Conservation (phyloP, 2,329 filamentous ascomycete species). For the Sporothrix inflata region DNA sequence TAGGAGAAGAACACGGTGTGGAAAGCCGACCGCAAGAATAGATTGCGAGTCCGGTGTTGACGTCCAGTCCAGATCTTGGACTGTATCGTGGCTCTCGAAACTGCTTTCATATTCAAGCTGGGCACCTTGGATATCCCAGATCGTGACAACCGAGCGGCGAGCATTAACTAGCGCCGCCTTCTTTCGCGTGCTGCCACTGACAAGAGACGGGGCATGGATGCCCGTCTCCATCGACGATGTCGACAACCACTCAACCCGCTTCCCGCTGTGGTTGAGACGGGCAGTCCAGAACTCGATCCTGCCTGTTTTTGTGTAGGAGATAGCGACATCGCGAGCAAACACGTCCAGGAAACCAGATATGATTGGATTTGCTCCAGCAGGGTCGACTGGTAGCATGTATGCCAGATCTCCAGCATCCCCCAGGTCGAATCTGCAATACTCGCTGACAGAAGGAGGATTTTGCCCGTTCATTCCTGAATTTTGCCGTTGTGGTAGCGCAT, state of each 20-base stretch:
- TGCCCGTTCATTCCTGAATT: slow-evolving; percentile 39
- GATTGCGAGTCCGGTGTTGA: slow-evolving; percentile 87
- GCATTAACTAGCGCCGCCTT: slow-evolving; percentile 83
- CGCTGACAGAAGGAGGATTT: slow-evolving; percentile 51
- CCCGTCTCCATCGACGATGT: slow-evolving; percentile 83
- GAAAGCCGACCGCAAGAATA: slow-evolving; percentile 89
- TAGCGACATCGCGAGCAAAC: slow-evolving; percentile 82
- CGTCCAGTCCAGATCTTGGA: slow-evolving; percentile 91
- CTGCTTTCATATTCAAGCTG: slow-evolving; percentile 80
- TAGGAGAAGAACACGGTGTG: slow-evolving; percentile 79
- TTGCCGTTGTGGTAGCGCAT: slow-evolving; percentile 32
- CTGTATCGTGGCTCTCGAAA: slow-evolving; percentile 72
- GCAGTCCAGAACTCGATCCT: slow-evolving; percentile 85
- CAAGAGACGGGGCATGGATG: slow-evolving; percentile 71
- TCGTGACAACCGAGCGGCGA: slow-evolving; percentile 74
- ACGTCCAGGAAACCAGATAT: slow-evolving; percentile 81
- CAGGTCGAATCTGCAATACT: slow-evolving; percentile 74
- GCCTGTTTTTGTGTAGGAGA: slow-evolving; percentile 79
- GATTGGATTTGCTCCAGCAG: slow-evolving; percentile 72
- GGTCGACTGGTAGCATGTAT: slow-evolving; percentile 80
- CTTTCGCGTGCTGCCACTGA: slow-evolving; percentile 82
- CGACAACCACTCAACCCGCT: slow-evolving; percentile 75
- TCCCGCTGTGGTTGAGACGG: slow-evolving; percentile 63
- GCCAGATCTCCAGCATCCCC: slow-evolving; percentile 61
- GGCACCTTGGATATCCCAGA: slow-evolving; percentile 85